phyloP scores from a whole-genome alignment of 1,284 basidiomycete species.

The Apiotrichum sp. region DNA sequence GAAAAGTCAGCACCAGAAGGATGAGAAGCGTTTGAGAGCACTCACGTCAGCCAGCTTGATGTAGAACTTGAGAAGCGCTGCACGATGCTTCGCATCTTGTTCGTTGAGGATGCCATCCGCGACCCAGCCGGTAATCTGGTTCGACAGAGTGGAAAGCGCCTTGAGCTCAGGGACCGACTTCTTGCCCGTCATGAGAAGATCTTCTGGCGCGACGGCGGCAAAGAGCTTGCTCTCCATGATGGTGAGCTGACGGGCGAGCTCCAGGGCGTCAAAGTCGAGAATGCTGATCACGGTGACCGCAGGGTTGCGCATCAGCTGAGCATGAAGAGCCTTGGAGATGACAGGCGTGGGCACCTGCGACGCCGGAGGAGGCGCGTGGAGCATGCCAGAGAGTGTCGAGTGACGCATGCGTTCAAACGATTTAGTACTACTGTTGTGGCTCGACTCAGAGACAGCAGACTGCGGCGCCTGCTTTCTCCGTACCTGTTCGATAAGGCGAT shows the following conservation, averaged over 20 bases:
- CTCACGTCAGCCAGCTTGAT: constrained; percentile 88
- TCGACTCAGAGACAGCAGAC: constrained; percentile 9
- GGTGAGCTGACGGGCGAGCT: constrained; percentile 89
- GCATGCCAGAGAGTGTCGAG: constrained; percentile 1
- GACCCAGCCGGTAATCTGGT: constrained; percentile 93
- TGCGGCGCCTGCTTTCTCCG: constrained; percentile 18
- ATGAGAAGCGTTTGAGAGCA: constrained; percentile 11
- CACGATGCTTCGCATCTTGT: constrained; percentile 79
- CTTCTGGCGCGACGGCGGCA: constrained; percentile 80
- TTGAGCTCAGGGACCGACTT: constrained; percentile 70
- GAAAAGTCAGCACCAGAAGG: background rate
- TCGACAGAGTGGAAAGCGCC: constrained; percentile 83
- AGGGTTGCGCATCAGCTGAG: constrained; percentile 41
- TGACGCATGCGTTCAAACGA: constrained; percentile 18
- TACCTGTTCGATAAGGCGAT: constrained; percentile 35
- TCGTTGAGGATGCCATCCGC: constrained; percentile 79
- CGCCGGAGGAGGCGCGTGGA: constrained; percentile 3
- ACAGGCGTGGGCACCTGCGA: constrained; percentile 53
- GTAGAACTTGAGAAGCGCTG: constrained; percentile 78
- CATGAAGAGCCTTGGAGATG: constrained; percentile 74
- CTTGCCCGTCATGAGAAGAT: constrained; percentile 79
- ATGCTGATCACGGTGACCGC: constrained; percentile 61
- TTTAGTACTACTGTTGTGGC: background rate
- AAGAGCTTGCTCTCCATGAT: constrained; percentile 86
- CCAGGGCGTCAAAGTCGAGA: constrained; percentile 88